phyloP scores from a whole-genome alignment of 2,329 filamentous ascomycete species.

The Pezicula radicicola region DNA sequence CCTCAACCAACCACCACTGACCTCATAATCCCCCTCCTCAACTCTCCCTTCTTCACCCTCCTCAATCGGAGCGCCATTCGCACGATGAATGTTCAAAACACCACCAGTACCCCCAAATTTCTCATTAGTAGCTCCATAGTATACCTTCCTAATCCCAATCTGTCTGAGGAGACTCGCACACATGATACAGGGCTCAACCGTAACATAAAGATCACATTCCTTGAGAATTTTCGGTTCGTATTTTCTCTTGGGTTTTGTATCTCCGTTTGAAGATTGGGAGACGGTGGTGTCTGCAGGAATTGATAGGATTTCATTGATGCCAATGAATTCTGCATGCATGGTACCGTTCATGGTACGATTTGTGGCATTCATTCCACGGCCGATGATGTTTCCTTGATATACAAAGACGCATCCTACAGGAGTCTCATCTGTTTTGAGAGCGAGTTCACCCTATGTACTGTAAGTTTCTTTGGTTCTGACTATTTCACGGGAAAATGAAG shows the following conservation, averaged over 20 bases:
- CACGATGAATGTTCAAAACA: constrained; percentile 75
- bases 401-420: constrained; percentile 96
- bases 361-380: constrained; percentile 93
- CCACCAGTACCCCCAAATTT: constrained; percentile 96
- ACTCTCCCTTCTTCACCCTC: constrained; percentile 33
- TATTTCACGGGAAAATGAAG: neutral
- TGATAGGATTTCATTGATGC: constrained; percentile 62
- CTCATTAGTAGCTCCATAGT: constrained; percentile 94
- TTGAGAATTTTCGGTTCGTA: constrained; percentile 57
- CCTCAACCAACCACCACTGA: constrained; percentile 82
- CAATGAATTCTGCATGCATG: constrained; percentile 92
- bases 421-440: constrained; percentile 83
- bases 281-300: constrained; percentile 40
- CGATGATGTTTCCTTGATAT: constrained; percentile 74
- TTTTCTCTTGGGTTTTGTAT: constrained; percentile 43
- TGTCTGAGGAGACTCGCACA: constrained; percentile 91
- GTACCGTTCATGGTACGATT: constrained; percentile 90
- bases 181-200: constrained; percentile 98
- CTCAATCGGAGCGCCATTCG: constrained; percentile 16
- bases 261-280: constrained; percentile 32
- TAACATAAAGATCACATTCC: constrained; percentile 84
- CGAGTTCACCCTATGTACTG: constrained; percentile 70
- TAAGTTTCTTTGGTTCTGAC: neutral
- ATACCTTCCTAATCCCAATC: constrained; percentile 82
- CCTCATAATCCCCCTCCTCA: constrained; percentile 75